phyloP scores from a whole-genome alignment of 768 basidiomycete species.

The Saitozyma sp. region DNA sequence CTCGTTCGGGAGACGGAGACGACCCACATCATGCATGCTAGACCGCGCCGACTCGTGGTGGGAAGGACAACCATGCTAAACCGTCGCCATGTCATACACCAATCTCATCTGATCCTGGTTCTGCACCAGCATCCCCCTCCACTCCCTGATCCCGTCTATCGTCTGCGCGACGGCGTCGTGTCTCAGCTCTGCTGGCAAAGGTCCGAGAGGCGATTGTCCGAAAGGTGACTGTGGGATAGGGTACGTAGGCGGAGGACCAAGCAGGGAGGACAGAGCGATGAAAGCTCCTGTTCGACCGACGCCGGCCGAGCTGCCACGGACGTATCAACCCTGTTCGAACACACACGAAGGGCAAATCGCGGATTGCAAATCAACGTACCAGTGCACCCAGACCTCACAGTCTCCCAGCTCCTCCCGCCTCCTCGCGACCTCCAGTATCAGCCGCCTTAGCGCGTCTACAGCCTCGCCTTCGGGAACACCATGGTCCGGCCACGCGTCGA shows the following conservation, averaged over 20 bases:
- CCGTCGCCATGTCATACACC: constrained; percentile 31
- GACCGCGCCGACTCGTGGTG: no score
- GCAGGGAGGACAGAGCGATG: constrained; percentile 50
- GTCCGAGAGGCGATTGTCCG: constrained; percentile 30
- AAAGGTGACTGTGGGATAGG: neutral
- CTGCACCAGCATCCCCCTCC: constrained; percentile 44
- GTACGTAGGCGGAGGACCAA: constrained; percentile 6
- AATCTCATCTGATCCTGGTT: constrained; percentile 38
- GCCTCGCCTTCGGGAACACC: constrained; percentile 40
- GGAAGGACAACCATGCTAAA: no score
- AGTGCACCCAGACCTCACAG: constrained; percentile 51
- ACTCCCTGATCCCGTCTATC: constrained; percentile 48
- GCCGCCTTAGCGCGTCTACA: constrained; percentile 24
- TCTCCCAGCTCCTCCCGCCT: constrained; percentile 18
- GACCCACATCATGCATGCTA: no score
- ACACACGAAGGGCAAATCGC: neutral
- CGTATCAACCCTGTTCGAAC: constrained; percentile 9
- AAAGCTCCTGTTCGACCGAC: constrained; percentile 52
- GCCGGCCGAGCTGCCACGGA: constrained; percentile 45
- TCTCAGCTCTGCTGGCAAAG: constrained; percentile 25
- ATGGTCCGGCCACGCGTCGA: constrained; percentile 48
- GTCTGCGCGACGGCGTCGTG: constrained; percentile 40
- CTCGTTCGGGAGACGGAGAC: no score
- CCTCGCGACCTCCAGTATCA: constrained; percentile 25
- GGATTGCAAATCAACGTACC: constrained; percentile 24